Base-by-base conservation (phyloP, 2,329 filamentous ascomycete genomes). In the Cladosporium sphaerospermum region DNA sequence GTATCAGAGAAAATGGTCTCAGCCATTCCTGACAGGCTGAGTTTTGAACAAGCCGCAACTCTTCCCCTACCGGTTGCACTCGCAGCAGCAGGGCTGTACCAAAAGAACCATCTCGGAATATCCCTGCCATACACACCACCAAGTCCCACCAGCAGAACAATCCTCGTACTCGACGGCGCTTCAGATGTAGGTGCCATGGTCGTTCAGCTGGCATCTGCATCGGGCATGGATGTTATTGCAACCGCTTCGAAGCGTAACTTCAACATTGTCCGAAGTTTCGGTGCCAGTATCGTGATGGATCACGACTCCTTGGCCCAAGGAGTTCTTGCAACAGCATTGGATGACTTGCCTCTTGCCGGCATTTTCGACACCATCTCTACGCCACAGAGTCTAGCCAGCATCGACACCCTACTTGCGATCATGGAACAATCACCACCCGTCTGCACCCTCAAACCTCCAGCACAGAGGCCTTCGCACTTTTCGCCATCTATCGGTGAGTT, bases 111-210 rank as follows among this genome's bases (percentile, higher is more conserved):
- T 33, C 67, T 76, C 5, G 67, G 62, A 7, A 64, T 75, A 4
- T 66, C 70, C 0, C 59, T 66, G 31, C 73, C 74, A 1, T 66
- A 60, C 28, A 56, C 66, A 7, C 60, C 59, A 48, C 62, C 66
- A 3, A 58, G 65, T 31, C 55, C 58, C 13, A 57, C 59, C 2
- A 62, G 64, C 34, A 73, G 73, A 59, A 68, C 67, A 2, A 62
- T 75, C 9, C 54, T 71, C 5, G 55, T 80, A 9, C 80, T 76
- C 74, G 78, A 78, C 31, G 69, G 64, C 9, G 62, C 59, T 14
- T 61, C 58, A 32, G 58, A 59, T 9, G 62, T 68, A 13, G 65
- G 66, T 10, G 39, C 50, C 3, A 56, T 54, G 3, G 58, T 61
- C 2, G 59, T 61, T 23, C 64, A 68, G 50, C 57, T 68, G 10